Percentiles rank a stretch among this genome's conserved stretches.
These are phyloP conservation scores for Kwoniella dendrophila DNA, from an alignment of 768 basidiomycete species.

Conservation along the genomic window DNA sequence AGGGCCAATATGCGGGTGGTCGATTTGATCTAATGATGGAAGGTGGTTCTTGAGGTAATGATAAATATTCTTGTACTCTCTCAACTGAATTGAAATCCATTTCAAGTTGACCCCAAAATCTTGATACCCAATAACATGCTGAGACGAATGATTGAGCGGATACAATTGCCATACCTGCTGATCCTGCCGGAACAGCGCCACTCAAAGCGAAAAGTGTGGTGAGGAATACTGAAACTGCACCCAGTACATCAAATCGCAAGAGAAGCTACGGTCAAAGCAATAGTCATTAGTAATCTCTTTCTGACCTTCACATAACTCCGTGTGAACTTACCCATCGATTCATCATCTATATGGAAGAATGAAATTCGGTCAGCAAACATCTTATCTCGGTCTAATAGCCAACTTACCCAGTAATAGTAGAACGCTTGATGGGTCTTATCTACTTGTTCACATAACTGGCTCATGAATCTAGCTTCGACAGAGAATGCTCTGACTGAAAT, in stretches of 20 bases:
- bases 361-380: background rate
- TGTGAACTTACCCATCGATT: slow-evolving; percentile 45
- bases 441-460: slow-evolving; percentile 68
- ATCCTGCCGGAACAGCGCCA: slow-evolving; percentile 58
- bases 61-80: slow-evolving; percentile 85
- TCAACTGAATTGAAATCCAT: slow-evolving; percentile 70
- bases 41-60: slow-evolving; percentile 84
- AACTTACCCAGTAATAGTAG: slow-evolving; percentile 67
- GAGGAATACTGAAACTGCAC: slow-evolving; percentile 70
- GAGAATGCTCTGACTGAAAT: slow-evolving; percentile 93
- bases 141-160: slow-evolving; percentile 68
- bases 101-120: slow-evolving; percentile 55
- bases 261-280: slow-evolving; percentile 61
- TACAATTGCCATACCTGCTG: slow-evolving; percentile 67
- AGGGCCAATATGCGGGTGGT: slow-evolving; percentile 92
- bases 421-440: slow-evolving; percentile 63
- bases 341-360: slow-evolving; percentile 34
- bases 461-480: slow-evolving; percentile 74
- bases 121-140: slow-evolving; percentile 55
- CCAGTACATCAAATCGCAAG: slow-evolving; percentile 77
- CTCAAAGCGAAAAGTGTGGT: slow-evolving; percentile 77
- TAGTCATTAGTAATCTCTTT: background rate
- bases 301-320: background rate
- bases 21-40: slow-evolving; percentile 71
- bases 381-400: background rate